A percentile compares a stretch with the other conserved stretches of the same genome.
Evolutionary conservation across 2,329 filamentous ascomycete species (phyloP).

Genomic region (Claviceps arundinis): DNA sequence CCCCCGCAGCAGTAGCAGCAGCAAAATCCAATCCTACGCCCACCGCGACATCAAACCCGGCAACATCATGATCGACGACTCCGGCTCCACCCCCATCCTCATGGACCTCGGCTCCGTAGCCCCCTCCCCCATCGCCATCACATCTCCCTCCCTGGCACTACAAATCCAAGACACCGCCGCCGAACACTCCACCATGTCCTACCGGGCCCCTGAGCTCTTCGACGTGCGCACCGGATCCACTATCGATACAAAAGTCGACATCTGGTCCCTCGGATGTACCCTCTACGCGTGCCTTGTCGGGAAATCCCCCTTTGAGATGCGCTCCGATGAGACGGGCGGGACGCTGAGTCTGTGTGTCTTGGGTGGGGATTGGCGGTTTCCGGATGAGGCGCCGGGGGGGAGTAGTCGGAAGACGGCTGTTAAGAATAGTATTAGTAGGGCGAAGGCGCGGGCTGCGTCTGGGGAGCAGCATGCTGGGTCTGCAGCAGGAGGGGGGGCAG

Average conservation of each 20-base stretch:
- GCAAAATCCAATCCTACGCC: conserved; percentile 63
- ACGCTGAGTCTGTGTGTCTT: conserved; percentile 85
- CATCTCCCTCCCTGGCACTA: conserved; percentile 77
- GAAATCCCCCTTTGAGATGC: conserved; percentile 92
- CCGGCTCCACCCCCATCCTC: conserved; percentile 75
- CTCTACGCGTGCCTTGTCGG: conserved; percentile 92
- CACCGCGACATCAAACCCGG: conserved; percentile 95
- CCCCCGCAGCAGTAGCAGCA: not conserved
- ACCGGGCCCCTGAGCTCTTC: conserved; percentile 93
- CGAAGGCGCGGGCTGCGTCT: conserved; percentile 14
- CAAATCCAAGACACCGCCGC: conserved; percentile 89
- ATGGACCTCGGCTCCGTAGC: conserved; percentile 95
- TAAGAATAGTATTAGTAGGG: conserved; percentile 16
- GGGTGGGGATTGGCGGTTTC: conserved; percentile 92
- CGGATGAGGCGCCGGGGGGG: conserved; percentile 62
- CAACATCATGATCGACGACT: conserved; percentile 97
- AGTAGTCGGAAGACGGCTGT: conserved; percentile 19
- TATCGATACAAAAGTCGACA: conserved; percentile 93
- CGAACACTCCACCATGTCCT: conserved; percentile 97
- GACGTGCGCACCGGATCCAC: conserved; percentile 88
- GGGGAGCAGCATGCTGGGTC: conserved; percentile 14
- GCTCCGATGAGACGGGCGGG: conserved; percentile 90
- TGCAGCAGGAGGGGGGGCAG: not conserved
- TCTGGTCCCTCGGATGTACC: conserved; percentile 97
- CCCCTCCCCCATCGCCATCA: conserved; percentile 76